Conservation (phyloP, 257 asterid genomes). For the Solanum sejunctum region DNA sequence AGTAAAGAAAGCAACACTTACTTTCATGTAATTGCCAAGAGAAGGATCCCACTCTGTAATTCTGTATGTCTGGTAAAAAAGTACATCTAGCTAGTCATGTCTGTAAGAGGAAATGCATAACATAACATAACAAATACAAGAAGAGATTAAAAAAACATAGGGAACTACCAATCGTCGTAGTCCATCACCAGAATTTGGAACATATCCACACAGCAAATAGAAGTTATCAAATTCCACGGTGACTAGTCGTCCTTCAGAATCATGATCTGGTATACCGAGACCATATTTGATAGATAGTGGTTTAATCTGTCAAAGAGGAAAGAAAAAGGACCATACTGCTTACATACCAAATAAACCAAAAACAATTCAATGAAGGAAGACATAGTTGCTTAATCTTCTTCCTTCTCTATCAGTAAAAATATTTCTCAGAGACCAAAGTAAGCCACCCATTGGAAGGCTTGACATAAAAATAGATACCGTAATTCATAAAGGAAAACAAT, state of each 20-base stretch:
- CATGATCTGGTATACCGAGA: slow-evolving; percentile 82
- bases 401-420: not conserved
- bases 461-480: not conserved
- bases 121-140: not conserved
- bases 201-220: slow-evolving; percentile 61
- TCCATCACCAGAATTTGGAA: slow-evolving; percentile 97
- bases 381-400: not conserved
- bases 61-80: slow-evolving; percentile 61
- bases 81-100: not conserved
- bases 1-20: slow-evolving; percentile 20
- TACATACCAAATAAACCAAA: not conserved
- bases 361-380: not conserved
- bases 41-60: slow-evolving; percentile 73
- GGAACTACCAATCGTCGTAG: slow-evolving; percentile 65
- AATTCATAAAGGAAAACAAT: not conserved
- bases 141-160: not conserved
- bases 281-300: slow-evolving; percentile 88
- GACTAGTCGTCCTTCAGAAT: slow-evolving; percentile 89
- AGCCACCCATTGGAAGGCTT: not conserved
- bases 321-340: not conserved
- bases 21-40: slow-evolving; percentile 81
- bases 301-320: slow-evolving; percentile 43
- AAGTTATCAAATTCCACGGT: slow-evolving; percentile 73
- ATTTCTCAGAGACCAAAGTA: not conserved
- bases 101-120: not conserved